Base-by-base conservation (phyloP, 495 filamentous ascomycete genomes). In the Penicillium manginii region DNA sequence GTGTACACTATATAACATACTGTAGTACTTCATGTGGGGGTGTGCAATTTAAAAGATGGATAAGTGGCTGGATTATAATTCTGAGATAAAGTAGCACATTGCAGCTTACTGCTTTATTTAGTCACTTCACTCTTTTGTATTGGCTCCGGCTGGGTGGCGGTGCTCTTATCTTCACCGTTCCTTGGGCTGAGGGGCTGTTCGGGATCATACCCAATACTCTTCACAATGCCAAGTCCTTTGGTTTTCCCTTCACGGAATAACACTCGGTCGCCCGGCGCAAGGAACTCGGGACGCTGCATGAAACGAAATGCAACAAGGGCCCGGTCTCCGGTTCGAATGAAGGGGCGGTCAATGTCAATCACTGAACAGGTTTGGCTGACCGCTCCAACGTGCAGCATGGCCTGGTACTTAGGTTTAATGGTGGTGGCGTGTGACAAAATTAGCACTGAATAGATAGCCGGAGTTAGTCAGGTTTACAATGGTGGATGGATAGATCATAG, bases 381-480 rank as follows among this genome's bases (percentile, higher is more conserved):
- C 1, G 94, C 91, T 8, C 94, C 94, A 18, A 98, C 94, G 65
- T 98, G 94, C 19, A 98, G 83, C 94, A 98, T 98, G 5, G 94
- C 96, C 73, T 98, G 94, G 68, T 98, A 98, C 65, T 93, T 93
- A 6, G 91, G 92, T 70, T 96, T 94, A 73, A 98, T 98, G 46
- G 94, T 98, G n/a, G 94, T 98, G 1, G 94, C 94, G 69, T 98
- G 94, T 4, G 89, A 92, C 8, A 98, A 81, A 59, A 98, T 98
- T 6, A 98, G 83, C 3, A 98, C 94, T 91, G 50, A 3, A 50
- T 29, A 8, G 26, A 8, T 29, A 8, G 26, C 26, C 26, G 26
- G 26, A 8, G 26, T 29, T 29, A 29, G 26, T 29, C 26, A 8
- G 9, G 1, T 29, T 5, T 5, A 8, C 5, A 29, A 29, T 29